Percentiles rank a stretch among this genome's conserved stretches.
Evolutionary conservation across 2,329 filamentous ascomycete species (phyloP).

Genomic region (Colletotrichum sp.): DNA sequence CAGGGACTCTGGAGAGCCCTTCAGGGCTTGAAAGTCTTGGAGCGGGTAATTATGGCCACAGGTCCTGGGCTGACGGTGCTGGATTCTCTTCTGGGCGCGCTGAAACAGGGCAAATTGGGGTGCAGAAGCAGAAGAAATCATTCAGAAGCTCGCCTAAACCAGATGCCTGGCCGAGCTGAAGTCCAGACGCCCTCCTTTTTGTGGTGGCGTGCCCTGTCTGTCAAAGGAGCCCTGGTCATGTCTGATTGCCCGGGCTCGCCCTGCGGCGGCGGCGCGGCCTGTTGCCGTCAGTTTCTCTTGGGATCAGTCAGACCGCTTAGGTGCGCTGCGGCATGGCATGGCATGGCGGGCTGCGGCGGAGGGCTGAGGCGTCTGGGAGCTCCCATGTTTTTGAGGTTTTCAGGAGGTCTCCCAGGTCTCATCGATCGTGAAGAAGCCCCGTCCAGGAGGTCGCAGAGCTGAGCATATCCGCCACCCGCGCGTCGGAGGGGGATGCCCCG

Average conservation of each 20-base stretch:
- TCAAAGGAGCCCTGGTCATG: background rate
- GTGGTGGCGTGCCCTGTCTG: background rate
- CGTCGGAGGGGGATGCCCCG: background rate
- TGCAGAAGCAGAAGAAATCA: background rate
- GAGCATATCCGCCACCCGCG: background rate
- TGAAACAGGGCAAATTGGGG: conserved; percentile 1
- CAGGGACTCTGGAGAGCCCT: background rate
- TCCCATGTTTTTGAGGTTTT: background rate
- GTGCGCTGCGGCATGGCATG: background rate
- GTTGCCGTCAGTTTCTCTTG: background rate
- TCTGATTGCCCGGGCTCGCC: background rate
- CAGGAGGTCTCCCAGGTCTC: background rate
- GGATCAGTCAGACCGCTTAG: background rate
- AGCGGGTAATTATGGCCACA: background rate
- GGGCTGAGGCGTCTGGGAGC: background rate
- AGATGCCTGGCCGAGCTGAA: background rate
- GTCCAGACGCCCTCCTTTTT: background rate
- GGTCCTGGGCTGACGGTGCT: background rate
- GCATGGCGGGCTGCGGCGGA: background rate
- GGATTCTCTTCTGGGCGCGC: conserved; percentile 4
- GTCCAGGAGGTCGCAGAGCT: background rate
- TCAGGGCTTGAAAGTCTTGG: background rate
- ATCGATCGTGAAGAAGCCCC: background rate
- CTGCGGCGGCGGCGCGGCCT: background rate
- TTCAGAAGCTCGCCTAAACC: background rate